phyloP scores from a whole-genome alignment of 164 flowering plant species.

The Akebia trifoliata region DNA sequence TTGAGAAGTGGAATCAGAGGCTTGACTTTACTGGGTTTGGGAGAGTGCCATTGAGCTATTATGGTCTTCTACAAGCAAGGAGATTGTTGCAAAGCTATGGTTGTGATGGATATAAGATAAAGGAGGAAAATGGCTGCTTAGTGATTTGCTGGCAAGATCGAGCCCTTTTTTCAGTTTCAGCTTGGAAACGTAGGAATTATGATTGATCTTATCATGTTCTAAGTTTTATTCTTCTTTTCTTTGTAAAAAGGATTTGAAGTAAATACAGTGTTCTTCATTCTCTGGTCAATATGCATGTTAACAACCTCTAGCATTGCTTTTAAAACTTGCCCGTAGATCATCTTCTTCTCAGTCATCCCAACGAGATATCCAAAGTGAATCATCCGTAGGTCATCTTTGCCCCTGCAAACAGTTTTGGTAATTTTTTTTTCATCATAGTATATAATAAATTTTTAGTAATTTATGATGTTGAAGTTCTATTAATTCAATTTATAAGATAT shows the following conservation, averaged over 20 bases:
- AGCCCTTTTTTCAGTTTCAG: conserved; percentile 65
- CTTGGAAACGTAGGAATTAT: conserved; percentile 74
- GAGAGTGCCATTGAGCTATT: conserved; percentile 58
- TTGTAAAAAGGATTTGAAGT: conserved; percentile 27
- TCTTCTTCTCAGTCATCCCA: too few relatives aligned
- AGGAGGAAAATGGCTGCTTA: conserved; percentile 69
- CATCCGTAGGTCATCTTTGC: too few relatives aligned
- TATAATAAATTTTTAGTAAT: too few relatives aligned
- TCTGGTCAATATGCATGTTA: too few relatives aligned
- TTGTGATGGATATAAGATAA: conserved; percentile 66
- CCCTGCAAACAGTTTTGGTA: too few relatives aligned
- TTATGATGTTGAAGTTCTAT: too few relatives aligned
- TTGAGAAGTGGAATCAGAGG: conserved; percentile 69
- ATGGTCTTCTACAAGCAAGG: conserved; percentile 54
- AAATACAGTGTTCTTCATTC: too few relatives aligned
- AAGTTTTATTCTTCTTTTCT: conserved; percentile 7
- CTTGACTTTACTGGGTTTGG: conserved; percentile 66
- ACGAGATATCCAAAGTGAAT: too few relatives aligned
- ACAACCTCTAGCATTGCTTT: too few relatives aligned
- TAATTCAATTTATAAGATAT: too few relatives aligned
- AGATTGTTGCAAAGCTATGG: conserved; percentile 56
- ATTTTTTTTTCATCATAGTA: too few relatives aligned
- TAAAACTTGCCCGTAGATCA: too few relatives aligned
- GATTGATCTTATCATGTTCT: conserved; percentile 19
- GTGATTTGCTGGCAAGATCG: conserved; percentile 81